Evolutionary conservation across 306 rosid genomes (phyloP), one percentile per base, ranked within the genome.

Genomic region (Lagenaria siceraria): DNA sequence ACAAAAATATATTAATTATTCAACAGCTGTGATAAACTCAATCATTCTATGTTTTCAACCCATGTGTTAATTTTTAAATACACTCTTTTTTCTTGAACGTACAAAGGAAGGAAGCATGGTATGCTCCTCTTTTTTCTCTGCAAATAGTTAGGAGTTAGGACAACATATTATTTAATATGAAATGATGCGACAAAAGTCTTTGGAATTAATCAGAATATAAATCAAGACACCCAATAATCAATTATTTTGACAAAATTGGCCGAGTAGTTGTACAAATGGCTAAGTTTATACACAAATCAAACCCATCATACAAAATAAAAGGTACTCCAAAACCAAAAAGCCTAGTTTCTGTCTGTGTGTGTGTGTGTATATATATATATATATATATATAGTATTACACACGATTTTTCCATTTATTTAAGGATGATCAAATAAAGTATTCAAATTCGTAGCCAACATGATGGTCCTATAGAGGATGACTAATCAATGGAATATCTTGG

Each of bases 391-490:
- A n/a, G n/a, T n/a, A n/a, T n/a, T n/a, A n/a, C 12, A 63, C 21
- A 18, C 2, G 13, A 35, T 33, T 33, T 33, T 2, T 11, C 71
- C 10, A 63, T 64, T 64, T 33, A 18, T 64, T 35, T 19, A 65
- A 65, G 73, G 4, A 7, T 19, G 52, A 46, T 46, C 17, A 10
- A 66, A 42, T 69, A 13, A 69, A 69, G 18, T 40, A 69, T 69
- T 69, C n/a, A 69, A 21, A 69, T n/a, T 11, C 21, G 22, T 12
- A 21, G 10, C 36, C 13, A 25, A 71, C 76, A 46, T 46, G 38
- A 46, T 71, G 58, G 76, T 25, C 76, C 76, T 71, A n/a, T n/a
- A 15, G 58, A 48, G 11, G 15, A 48, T 71, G 76, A 48, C 76
- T 18, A 42, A 69, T 69, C 55, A 42, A 71, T 71, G 38, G 38